Conservation (phyloP, 2,329 filamentous ascomycete genomes). For the Ophiostoma triangulosporum region DNA sequence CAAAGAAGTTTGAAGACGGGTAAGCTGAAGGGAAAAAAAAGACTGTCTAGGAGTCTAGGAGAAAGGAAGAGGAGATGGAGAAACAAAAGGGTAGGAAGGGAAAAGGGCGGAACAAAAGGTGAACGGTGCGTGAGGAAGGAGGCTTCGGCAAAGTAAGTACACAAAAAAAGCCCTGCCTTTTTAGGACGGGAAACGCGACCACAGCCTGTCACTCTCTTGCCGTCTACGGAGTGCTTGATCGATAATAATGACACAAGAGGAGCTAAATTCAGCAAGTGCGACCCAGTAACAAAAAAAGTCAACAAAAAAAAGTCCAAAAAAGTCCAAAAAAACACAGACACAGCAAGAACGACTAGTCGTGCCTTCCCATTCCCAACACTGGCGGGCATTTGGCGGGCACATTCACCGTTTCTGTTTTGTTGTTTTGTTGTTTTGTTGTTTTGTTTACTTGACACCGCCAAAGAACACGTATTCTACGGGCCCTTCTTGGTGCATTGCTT, state of each 20-base stretch:
- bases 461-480: too few species aligned
- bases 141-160: neutral
- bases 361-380: neutral
- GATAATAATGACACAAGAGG: slow-evolving; percentile 1
- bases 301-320: neutral
- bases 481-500: too few species aligned
- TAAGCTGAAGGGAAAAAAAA: neutral
- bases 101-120: neutral
- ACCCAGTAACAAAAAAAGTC: neutral
- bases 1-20: neutral
- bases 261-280: neutral
- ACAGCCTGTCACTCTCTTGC: slow-evolving; percentile 7
- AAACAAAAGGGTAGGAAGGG: neutral
- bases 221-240: too few species aligned
- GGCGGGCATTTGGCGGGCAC: neutral
- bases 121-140: neutral
- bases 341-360: neutral
- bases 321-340: neutral
- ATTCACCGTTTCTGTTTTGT: neutral
- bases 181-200: slow-evolving; percentile 5
- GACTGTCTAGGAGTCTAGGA: neutral
- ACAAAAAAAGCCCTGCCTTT: neutral
- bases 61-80: neutral
- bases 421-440: neutral
- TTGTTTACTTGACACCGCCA: neutral